Base-by-base conservation (phyloP, 306 rosid genomes). In the Bauhinia variegata region DNA sequence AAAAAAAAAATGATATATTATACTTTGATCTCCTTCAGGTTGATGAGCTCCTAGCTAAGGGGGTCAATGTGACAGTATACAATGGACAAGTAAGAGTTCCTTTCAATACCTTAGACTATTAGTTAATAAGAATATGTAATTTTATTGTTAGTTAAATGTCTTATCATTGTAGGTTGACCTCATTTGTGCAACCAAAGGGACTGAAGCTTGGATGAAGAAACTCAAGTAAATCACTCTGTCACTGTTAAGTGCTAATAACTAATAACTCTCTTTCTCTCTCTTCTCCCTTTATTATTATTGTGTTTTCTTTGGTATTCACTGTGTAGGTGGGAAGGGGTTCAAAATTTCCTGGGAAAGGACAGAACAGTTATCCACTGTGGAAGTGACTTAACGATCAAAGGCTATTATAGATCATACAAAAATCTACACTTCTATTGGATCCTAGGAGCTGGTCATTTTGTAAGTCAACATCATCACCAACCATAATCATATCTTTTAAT, bases 61-160 rank as follows among this genome's bases (percentile, higher is more conserved):
- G 99, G 32, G 84, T 93, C 44, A 85, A 86, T 68, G 96, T 93
- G 54, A 93, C 96, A 2, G 72, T 93, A 19, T 93, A 93, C 63
- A 93, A 83, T 54, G 99, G 99, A 38, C 99, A 93, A 51, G 99
- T 93, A 78, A 76, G 83, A 48, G 42, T 49, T 23, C 46, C 15
- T 41, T 71, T 47, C 59, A 71, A 10, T 36, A 36, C 6, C 6
- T 5, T 36, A 36, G 1, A 5, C 9, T 36, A 36, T 36, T 36
- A 36, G 41, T 5, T 36, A 23, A 23, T 36, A 36, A 5, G 41
- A 5, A 36, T 36, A 36, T 5, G 8, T 8, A 5, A 36, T 36
- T 36, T 36, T 36, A 36, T 36, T 36, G 6, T 36, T 36, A 8
- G 41, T 36, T 5, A 36, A 5, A 5, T 43, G 8, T 43, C 8